phyloP scores from a whole-genome alignment of 139 green algal species.

The Chlamydomonas sphaeroides region DNA sequence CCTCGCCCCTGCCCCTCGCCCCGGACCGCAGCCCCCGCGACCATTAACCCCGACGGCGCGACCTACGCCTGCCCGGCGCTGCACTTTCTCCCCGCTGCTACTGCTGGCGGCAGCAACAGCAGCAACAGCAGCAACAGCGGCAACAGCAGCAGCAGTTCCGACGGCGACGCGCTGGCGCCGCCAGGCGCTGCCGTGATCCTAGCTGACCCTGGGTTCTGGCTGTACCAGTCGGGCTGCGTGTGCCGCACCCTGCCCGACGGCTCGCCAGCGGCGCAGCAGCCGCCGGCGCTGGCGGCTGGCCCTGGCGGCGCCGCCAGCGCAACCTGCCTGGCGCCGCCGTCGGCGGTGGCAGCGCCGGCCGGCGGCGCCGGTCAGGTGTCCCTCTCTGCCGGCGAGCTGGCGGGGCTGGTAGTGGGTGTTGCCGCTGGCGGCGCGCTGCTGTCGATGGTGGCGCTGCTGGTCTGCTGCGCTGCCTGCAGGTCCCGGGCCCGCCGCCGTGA shows the following conservation, averaged over 20 bases:
- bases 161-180: background rate
- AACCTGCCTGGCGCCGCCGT: background rate
- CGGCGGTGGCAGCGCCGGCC: background rate
- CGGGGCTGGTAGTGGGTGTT: conserved; percentile 2
- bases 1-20: too few relatives aligned
- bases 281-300: background rate
- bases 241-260: background rate
- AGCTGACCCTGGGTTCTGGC: background rate
- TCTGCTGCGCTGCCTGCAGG: background rate
- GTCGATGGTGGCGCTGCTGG: background rate
- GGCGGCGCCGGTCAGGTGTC: background rate
- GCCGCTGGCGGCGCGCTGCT: background rate
- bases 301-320: background rate
- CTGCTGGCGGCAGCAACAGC: too few relatives aligned
- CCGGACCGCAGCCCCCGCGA: too few relatives aligned
- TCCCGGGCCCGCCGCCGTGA: background rate
- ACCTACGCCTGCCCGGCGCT: too few relatives aligned
- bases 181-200: background rate
- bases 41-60: too few relatives aligned
- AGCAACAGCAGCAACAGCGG: too few relatives aligned
- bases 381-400: background rate
- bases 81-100: too few relatives aligned
- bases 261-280: background rate
- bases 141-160: too few relatives aligned
- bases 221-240: conserved; percentile 14